phyloP scores from a whole-genome alignment of 768 basidiomycete genomes.

The Pulveroboletus ravenelii region DNA sequence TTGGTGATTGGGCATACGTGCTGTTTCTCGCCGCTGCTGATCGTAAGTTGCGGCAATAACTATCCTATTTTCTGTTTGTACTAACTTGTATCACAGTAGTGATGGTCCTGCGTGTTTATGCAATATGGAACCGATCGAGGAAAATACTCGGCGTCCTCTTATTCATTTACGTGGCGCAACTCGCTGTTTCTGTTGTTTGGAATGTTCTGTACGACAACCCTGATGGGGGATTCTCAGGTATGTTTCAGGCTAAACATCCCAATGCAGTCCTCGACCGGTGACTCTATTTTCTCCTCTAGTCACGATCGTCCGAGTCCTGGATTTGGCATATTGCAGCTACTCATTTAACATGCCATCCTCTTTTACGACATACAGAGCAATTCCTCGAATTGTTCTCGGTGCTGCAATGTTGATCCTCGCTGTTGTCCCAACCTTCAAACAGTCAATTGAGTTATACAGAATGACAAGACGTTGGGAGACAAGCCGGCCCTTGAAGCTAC shows the following conservation, averaged over 20 bases:
- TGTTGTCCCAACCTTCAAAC: neutral
- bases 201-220: neutral
- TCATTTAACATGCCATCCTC: neutral
- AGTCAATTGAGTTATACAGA: neutral
- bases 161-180: neutral
- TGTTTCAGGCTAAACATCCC: neutral
- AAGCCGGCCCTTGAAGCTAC: slow-evolving; percentile 2
- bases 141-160: slow-evolving; percentile 6
- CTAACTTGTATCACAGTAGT: slow-evolving; percentile 4
- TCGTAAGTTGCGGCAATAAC: slow-evolving; percentile 3
- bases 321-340: neutral
- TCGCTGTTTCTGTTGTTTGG: neutral
- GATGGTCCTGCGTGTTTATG: neutral
- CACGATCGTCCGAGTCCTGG: neutral
- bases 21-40: slow-evolving; percentile 14
- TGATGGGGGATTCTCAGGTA: slow-evolving; percentile 2
- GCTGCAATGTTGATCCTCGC: slow-evolving; percentile 3
- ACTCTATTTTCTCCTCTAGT: neutral
- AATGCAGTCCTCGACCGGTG: neutral
- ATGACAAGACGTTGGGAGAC: slow-evolving; percentile 3
- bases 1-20: slow-evolving; percentile 7
- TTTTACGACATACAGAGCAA: slow-evolving; percentile 1
- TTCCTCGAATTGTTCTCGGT: slow-evolving; percentile 6
- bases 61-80: neutral
- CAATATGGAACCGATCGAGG: neutral